Conservation (phyloP, 257 asterid species). For the Avicennia marina region DNA sequence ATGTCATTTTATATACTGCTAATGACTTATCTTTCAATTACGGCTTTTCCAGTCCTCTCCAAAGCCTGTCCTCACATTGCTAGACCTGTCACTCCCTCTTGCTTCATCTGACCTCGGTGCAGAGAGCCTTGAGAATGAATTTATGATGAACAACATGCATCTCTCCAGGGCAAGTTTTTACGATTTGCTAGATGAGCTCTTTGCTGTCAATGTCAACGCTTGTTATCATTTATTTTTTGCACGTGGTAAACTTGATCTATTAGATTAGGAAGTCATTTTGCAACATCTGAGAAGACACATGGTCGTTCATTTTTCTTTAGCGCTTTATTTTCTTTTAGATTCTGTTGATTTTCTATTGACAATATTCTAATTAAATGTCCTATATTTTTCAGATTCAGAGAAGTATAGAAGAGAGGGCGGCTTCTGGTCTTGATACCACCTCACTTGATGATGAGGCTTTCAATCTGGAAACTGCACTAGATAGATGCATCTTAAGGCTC, state of each 20-base stretch:
- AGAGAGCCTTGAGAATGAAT: conserved; percentile 87
- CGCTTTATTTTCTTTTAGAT: no score
- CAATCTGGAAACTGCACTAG: conserved; percentile 68
- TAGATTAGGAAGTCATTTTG: no score
- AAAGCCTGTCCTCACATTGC: conserved; percentile 77
- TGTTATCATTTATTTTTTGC: background rate
- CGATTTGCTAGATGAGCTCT: conserved; percentile 12
- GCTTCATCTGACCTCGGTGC: conserved; percentile 97
- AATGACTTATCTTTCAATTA: conserved; percentile 15
- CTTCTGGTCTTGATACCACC: conserved; percentile 52
- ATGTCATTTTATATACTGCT: conserved; percentile 9
- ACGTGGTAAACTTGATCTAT: no score
- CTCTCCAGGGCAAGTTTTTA: conserved; percentile 48
- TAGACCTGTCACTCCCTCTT: conserved; percentile 88
- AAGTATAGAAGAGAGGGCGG: conserved; percentile 62
- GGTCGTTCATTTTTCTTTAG: no score
- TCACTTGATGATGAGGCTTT: conserved; percentile 89
- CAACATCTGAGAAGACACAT: no score
- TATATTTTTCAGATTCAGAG: conserved; percentile 63
- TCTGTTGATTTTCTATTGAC: no score
- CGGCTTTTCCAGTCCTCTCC: conserved; percentile 61
- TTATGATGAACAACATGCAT: conserved; percentile 70
- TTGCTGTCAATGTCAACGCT: conserved; percentile 2
- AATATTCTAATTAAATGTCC: no score
- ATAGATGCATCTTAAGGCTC: conserved; percentile 91